phyloP scores from a whole-genome alignment of 1,284 basidiomycete genomes.

The Inonotus hispidus region DNA sequence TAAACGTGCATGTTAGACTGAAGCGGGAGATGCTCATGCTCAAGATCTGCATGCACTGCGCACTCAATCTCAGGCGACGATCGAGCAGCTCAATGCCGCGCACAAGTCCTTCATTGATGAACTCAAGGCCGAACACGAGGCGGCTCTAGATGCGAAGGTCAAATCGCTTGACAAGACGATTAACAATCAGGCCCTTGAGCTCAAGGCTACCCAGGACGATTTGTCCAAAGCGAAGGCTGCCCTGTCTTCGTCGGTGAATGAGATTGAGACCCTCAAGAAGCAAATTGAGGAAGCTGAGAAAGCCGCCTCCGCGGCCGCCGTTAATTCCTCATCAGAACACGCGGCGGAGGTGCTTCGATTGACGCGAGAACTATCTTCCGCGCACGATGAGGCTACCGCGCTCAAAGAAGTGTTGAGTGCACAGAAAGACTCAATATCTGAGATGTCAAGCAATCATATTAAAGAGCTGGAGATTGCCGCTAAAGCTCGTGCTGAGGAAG shows the following conservation, averaged over 20 bases:
- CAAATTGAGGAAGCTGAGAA: constrained; percentile 59
- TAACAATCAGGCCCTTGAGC: constrained; percentile 54
- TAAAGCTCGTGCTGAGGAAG: constrained; percentile 60
- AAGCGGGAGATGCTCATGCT: constrained; percentile 61
- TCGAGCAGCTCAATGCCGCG: constrained; percentile 59
- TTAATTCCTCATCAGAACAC: constrained; percentile 42
- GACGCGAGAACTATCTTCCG: constrained; percentile 49
- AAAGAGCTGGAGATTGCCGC: constrained; percentile 70
- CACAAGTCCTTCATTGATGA: constrained; percentile 56
- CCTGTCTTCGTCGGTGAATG: constrained; percentile 44
- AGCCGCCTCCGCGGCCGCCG: constrained; percentile 32
- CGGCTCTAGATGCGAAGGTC: constrained; percentile 49
- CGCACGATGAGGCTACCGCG: constrained; percentile 58
- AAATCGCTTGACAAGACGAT: constrained; percentile 61
- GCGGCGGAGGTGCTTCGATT: constrained; percentile 51
- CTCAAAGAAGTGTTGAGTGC: constrained; percentile 54
- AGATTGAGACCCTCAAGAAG: constrained; percentile 48
- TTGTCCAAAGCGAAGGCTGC: constrained; percentile 65
- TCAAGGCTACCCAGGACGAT: constrained; percentile 79
- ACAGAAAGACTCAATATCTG: constrained; percentile 63
- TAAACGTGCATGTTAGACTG: constrained; percentile 38
- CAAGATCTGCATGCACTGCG: constrained; percentile 68
- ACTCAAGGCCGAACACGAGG: constrained; percentile 57
- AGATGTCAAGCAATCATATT: constrained; percentile 62
- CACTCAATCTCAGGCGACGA: constrained; percentile 54